These are phyloP conservation scores for Emmonsiellopsis sp. DNA, from an alignment of 2,329 filamentous ascomycete species.

Conservation along the genomic window DNA sequence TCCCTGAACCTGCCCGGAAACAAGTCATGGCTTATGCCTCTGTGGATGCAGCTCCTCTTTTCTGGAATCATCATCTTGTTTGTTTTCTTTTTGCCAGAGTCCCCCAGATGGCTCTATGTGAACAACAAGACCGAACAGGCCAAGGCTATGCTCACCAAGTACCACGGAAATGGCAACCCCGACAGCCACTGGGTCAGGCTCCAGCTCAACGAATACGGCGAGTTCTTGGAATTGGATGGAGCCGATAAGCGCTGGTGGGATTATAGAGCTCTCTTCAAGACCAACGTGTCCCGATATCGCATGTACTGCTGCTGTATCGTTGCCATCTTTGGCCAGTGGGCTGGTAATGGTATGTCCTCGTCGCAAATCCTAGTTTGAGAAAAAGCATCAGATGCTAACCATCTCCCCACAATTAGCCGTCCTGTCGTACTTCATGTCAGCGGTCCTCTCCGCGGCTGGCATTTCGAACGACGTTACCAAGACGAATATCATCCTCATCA, in stretches of 20 bases:
- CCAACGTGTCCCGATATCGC: slow-evolving; percentile 38
- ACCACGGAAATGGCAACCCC: slow-evolving; percentile 44
- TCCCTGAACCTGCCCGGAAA: slow-evolving; percentile 25
- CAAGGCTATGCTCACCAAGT: slow-evolving; percentile 46
- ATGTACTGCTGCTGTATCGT: slow-evolving; percentile 42
- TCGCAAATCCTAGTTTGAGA: neutral
- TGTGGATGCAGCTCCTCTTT: slow-evolving; percentile 43
- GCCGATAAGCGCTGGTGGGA: slow-evolving; percentile 52
- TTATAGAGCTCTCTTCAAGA: slow-evolving; percentile 45
- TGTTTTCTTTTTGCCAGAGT: slow-evolving; percentile 51
- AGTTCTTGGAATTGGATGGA: slow-evolving; percentile 20
- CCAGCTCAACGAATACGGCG: slow-evolving; percentile 25
- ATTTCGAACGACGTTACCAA: slow-evolving; percentile 39
- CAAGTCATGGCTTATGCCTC: slow-evolving; percentile 50
- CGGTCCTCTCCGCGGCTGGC: slow-evolving; percentile 44
- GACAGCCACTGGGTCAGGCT: slow-evolving; percentile 22
- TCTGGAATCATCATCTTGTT: slow-evolving; percentile 39
- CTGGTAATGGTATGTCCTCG: slow-evolving; percentile 8
- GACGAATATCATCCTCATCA: slow-evolving; percentile 46
- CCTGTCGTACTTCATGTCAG: slow-evolving; percentile 47
- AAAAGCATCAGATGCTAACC: slow-evolving; percentile 1
- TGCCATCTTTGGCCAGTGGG: slow-evolving; percentile 43
- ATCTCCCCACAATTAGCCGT: slow-evolving; percentile 12
- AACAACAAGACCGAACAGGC: slow-evolving; percentile 51
- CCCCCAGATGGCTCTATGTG: slow-evolving; percentile 52